These are phyloP conservation scores for Aquilaria malaccensis DNA, from an alignment of 345 rosid genomes.

Conservation along the genomic window DNA sequence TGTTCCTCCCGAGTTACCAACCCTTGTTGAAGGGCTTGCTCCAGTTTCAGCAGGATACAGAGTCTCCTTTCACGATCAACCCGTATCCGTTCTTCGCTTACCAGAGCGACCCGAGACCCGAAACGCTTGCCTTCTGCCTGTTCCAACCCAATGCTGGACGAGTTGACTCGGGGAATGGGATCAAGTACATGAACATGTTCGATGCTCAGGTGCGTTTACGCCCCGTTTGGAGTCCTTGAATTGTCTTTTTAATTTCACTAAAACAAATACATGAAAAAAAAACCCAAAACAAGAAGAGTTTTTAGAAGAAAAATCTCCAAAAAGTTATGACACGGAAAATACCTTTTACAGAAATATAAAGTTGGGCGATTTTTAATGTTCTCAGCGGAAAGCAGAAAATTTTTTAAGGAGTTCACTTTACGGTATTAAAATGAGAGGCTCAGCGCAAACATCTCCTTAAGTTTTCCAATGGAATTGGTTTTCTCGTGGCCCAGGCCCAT, in stretches of 20 bases:
- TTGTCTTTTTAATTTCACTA: no score
- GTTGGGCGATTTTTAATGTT: no score
- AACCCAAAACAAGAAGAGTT: no score
- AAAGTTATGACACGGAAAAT: no score
- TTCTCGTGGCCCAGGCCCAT: neutral
- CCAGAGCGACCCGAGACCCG: slow-evolving; percentile 80
- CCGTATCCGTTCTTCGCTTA: slow-evolving; percentile 97
- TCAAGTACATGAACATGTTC: slow-evolving; percentile 91
- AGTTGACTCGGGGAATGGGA: slow-evolving; percentile 65
- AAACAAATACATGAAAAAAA: no score
- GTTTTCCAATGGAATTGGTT: neutral
- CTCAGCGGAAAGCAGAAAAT: no score
- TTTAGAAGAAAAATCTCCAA: no score
- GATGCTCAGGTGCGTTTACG: slow-evolving; percentile 75
- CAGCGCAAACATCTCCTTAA: no score
- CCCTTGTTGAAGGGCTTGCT: slow-evolving; percentile 50
- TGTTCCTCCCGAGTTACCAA: slow-evolving; percentile 45
- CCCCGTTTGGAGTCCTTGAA: neutral
- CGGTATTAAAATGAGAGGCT: no score
- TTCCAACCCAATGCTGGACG: slow-evolving; percentile 93
- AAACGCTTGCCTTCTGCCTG: slow-evolving; percentile 75
- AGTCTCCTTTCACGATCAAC: slow-evolving; percentile 73
- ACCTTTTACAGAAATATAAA: no score
- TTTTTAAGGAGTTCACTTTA: no score
- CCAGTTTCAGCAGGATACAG: slow-evolving; percentile 58